Conservation (phyloP, 2,329 filamentous ascomycete species). For the Calonectria hawksworthii region DNA sequence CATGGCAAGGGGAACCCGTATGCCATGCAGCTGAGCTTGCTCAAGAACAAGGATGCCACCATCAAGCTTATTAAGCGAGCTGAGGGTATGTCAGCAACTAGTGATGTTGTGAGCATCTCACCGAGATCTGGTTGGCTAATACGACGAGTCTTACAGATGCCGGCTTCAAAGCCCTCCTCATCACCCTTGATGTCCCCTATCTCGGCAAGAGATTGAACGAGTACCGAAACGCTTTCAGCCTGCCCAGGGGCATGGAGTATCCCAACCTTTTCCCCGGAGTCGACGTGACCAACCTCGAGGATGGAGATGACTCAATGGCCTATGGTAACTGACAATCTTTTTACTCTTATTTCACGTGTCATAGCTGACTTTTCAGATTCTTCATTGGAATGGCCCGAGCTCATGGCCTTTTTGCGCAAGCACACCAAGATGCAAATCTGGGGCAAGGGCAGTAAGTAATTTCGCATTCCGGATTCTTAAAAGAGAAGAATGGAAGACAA, state of each 20-base stretch:
- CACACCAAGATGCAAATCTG: slow-evolving; percentile 30
- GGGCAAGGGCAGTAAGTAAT: slow-evolving; percentile 28
- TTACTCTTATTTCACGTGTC: not conserved
- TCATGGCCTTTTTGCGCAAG: slow-evolving; percentile 20
- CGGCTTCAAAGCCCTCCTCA: slow-evolving; percentile 24
- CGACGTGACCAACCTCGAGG: slow-evolving; percentile 23
- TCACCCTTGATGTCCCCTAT: slow-evolving; percentile 21
- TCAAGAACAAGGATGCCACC: slow-evolving; percentile 28
- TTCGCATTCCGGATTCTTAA: not conserved
- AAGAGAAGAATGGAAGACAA: not conserved
- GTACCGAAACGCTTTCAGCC: slow-evolving; percentile 15
- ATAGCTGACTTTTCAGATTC: not conserved
- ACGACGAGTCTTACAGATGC: not conserved
- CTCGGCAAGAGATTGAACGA: slow-evolving; percentile 24
- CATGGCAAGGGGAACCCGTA: slow-evolving; percentile 27
- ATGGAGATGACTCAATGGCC: slow-evolving; percentile 24
- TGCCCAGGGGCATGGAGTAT: slow-evolving; percentile 27
- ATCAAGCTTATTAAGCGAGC: slow-evolving; percentile 22
- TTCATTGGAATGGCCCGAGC: slow-evolving; percentile 18
- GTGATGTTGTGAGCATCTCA: no score
- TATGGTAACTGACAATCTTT: not conserved
- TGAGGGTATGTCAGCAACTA: slow-evolving; percentile 28
- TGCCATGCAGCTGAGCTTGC: slow-evolving; percentile 32
- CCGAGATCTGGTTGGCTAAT: not conserved
- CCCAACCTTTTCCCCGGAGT: slow-evolving; percentile 24